phyloP scores from a whole-genome alignment of 179 eudicot species.

The Actinidia arguta region DNA sequence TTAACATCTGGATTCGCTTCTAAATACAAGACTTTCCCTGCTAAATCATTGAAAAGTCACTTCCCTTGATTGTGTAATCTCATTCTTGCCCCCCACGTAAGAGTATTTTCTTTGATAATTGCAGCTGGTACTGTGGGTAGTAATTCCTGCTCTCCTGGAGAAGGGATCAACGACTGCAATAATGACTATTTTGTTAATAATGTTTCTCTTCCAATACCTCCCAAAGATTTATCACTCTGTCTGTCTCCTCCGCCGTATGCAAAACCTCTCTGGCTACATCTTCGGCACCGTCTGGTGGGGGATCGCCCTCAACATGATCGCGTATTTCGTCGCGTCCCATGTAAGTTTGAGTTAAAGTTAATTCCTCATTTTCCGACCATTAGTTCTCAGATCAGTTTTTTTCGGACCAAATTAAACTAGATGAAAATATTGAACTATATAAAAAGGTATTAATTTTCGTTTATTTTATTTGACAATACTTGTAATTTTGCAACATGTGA shows the following conservation, averaged over 20 bases:
- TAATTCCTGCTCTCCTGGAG: slow-evolving; percentile 58
- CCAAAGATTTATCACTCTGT: slow-evolving; percentile 96
- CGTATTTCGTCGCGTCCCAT: slow-evolving; percentile 93
- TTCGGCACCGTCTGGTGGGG: slow-evolving; percentile 99
- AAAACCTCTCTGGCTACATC: slow-evolving; percentile 80
- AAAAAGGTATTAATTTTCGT: too few species aligned
- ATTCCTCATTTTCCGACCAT: too few species aligned
- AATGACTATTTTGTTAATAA: slow-evolving; percentile 70
- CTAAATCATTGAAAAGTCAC: too few species aligned
- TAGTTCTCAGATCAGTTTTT: too few species aligned
- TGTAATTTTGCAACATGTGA: too few species aligned
- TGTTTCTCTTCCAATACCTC: slow-evolving; percentile 83
- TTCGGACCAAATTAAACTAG: too few species aligned
- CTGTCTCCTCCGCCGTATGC: slow-evolving; percentile 91
- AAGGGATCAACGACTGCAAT: slow-evolving; percentile 66
- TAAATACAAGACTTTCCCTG: too few species aligned
- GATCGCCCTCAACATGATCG: slow-evolving; percentile 92
- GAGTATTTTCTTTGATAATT: neutral
- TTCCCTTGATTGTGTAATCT: too few species aligned
- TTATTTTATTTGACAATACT: too few species aligned
- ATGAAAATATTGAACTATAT: too few species aligned
- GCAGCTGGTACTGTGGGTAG: slow-evolving; percentile 94
- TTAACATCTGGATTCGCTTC: too few species aligned
- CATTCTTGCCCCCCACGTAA: neutral
- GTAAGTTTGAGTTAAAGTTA: slow-evolving; percentile 41